phyloP scores from a whole-genome alignment of 495 filamentous ascomycete genomes.

The Thermothielavioides terrestris region DNA sequence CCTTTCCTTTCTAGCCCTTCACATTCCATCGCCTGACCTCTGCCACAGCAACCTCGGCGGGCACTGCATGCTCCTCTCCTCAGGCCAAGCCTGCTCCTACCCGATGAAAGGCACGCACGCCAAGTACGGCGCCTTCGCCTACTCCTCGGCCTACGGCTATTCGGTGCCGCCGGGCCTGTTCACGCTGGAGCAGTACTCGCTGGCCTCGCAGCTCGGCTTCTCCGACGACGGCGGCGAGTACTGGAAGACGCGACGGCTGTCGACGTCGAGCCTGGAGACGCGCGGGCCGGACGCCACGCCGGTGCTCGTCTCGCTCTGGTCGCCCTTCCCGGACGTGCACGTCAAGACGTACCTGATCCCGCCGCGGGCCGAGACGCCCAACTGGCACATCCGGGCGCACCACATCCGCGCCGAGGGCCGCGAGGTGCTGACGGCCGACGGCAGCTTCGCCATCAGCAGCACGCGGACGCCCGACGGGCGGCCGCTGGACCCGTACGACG shows the following conservation, averaged over 20 bases:
- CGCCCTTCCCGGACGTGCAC: constrained; percentile 56
- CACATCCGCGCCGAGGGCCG: constrained; percentile 45
- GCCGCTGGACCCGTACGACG: constrained; percentile 45
- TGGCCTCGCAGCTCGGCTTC: constrained; percentile 64
- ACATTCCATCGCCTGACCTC: not conserved
- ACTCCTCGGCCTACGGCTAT: constrained; percentile 65
- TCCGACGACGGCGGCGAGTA: constrained; percentile 72
- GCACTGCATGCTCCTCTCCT: constrained; percentile 64
- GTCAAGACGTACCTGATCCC: constrained; percentile 58
- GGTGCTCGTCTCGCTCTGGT: constrained; percentile 58
- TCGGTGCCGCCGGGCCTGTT: constrained; percentile 68
- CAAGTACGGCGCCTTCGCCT: constrained; percentile 74
- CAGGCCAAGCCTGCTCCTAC: constrained; percentile 70
- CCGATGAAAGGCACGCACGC: constrained; percentile 70
- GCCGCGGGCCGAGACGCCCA: constrained; percentile 41
- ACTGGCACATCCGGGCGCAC: constrained; percentile 64
- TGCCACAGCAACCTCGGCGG: constrained; percentile 42
- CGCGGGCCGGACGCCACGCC: constrained; percentile 36
- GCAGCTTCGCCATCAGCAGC: constrained; percentile 61
- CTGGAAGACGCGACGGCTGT: constrained; percentile 63
- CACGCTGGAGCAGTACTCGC: constrained; percentile 64
- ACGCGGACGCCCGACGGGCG: constrained; percentile 50
- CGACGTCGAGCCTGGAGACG: constrained; percentile 46
- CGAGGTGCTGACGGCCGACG: constrained; percentile 59
- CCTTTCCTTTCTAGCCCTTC: not conserved